phyloP scores from a whole-genome alignment of 2,329 filamentous ascomycete genomes.

The Venturia effusa region DNA sequence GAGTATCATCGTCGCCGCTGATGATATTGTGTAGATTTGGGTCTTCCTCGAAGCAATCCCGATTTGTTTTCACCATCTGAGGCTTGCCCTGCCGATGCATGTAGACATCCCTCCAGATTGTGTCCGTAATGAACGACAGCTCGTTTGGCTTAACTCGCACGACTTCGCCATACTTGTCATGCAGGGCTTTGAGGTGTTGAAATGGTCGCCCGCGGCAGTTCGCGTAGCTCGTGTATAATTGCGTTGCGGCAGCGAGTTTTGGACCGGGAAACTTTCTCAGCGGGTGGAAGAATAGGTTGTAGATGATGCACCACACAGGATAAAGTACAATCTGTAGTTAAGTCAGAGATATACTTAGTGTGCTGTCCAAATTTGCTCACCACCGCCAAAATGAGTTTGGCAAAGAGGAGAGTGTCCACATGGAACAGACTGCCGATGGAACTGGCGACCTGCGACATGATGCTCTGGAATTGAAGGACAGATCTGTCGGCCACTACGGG shows the following conservation, averaged over 20 bases:
- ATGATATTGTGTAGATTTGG: not conserved
- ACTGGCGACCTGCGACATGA: not conserved
- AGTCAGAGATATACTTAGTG: not conserved
- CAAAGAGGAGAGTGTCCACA: not conserved
- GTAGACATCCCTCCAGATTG: slow-evolving; percentile 35
- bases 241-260: slow-evolving; percentile 6
- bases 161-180: slow-evolving; percentile 30
- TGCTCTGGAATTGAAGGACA: too few relatives aligned
- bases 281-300: slow-evolving; percentile 13
- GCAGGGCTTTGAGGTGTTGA: not conserved
- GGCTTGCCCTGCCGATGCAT: not conserved
- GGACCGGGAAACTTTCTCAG: slow-evolving; percentile 11
- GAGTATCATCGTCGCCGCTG: slow-evolving; percentile 16
- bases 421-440: not conserved
- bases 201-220: not conserved
- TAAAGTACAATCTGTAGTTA: not conserved
- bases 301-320: not conserved
- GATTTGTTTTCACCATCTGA: not conserved
- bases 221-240: not conserved
- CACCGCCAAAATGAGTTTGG: not conserved
- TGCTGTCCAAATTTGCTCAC: not conserved
- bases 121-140: slow-evolving; percentile 31
- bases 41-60: not conserved
- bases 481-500: too few relatives aligned
- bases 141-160: slow-evolving; percentile 39